phyloP scores from a whole-genome alignment of 108 stramenopile species.

The Cyclostephanos tholiformis region DNA sequence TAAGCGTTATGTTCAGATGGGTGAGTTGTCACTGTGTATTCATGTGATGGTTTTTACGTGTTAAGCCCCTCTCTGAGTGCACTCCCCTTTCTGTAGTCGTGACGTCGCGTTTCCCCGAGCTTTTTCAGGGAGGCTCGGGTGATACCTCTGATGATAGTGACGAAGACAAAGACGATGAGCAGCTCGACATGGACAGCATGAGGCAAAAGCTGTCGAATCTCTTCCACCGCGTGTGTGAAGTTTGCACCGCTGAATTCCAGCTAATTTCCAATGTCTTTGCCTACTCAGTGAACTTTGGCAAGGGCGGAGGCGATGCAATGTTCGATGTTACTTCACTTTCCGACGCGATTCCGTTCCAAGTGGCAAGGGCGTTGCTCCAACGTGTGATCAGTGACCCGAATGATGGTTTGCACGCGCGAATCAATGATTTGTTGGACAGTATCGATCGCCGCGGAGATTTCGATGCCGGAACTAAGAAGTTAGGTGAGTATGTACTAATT shows the following conservation, averaged over 20 bases:
- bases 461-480: slow-evolving; percentile 82
- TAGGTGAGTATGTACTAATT: slow-evolving; percentile 11
- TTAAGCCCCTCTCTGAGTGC: no score
- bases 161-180: slow-evolving; percentile 43
- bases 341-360: slow-evolving; percentile 72
- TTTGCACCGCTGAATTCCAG: slow-evolving; percentile 83
- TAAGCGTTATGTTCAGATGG: slow-evolving; percentile 79
- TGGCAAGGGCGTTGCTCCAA: slow-evolving; percentile 75
- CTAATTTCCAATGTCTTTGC: slow-evolving; percentile 83
- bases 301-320: slow-evolving; percentile 44
- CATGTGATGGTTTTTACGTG: no score
- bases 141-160: slow-evolving; percentile 15
- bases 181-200: slow-evolving; percentile 75
- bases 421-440: slow-evolving; percentile 77
- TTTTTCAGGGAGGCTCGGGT: slow-evolving; percentile 44
- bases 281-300: slow-evolving; percentile 38
- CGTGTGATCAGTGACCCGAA: slow-evolving; percentile 82
- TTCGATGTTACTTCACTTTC: slow-evolving; percentile 52
- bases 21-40: no score
- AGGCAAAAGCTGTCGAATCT: slow-evolving; percentile 72
- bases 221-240: slow-evolving; percentile 83
- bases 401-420: slow-evolving; percentile 78
- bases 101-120: slow-evolving; percentile 75
- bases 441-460: slow-evolving; percentile 82
- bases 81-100: slow-evolving; percentile 29